phyloP scores from a whole-genome alignment of 2,329 filamentous ascomycete genomes.

The Diaporthe ampelina region DNA sequence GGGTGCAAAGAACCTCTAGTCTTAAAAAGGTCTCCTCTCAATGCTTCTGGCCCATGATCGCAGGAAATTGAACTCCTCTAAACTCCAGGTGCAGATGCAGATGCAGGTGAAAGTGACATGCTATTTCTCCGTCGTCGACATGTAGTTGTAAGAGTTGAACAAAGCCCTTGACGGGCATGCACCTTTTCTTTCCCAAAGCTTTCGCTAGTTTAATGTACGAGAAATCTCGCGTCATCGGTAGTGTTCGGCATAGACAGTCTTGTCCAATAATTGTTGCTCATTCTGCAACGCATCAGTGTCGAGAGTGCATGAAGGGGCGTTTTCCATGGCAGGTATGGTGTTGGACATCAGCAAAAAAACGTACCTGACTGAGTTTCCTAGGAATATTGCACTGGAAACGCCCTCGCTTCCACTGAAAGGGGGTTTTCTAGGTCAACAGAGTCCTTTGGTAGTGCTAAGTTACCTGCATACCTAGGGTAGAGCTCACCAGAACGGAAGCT shows the following conservation, averaged over 20 bases:
- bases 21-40: background rate
- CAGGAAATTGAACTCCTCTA: no score
- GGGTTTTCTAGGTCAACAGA: background rate
- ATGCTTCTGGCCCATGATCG: background rate
- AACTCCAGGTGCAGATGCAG: no score
- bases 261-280: constrained; percentile 24
- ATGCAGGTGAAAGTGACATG: background rate
- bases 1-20: background rate
- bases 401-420: constrained; percentile 33
- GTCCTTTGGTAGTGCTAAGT: background rate
- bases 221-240: background rate
- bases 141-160: background rate
- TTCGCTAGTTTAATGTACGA: background rate
- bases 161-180: background rate
- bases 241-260: constrained; percentile 1
- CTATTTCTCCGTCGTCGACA: no score
- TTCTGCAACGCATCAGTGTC: background rate
- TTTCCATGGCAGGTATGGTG: background rate
- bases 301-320: background rate
- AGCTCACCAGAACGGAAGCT: constrained; percentile 30
- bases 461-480: background rate
- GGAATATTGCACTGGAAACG: constrained; percentile 34
- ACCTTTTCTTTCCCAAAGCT: background rate
- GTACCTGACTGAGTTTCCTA: background rate
- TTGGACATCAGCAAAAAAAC: background rate